Base-by-base conservation (phyloP, 306 rosid genomes). In the Trichosanthes cucumerina region DNA sequence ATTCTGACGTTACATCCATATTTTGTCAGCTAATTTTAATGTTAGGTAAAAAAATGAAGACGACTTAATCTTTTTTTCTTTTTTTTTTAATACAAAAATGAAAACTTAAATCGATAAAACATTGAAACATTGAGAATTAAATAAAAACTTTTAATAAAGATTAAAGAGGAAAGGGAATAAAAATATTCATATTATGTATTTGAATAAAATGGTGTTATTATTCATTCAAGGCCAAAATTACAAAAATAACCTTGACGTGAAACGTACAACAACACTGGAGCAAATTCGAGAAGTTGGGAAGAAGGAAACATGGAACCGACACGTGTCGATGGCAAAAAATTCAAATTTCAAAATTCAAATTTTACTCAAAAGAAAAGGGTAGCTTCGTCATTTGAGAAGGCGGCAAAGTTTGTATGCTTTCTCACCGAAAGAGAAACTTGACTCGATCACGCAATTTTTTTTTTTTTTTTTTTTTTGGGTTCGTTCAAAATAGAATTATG, bases 361-460 rank as follows among this genome's bases (percentile, higher is more conserved):
- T 65, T 65, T 19, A 34, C 3, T 0, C 8, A 19, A 34, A 18
- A 63, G 71, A 18, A 36, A 65, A 65, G 73, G 73, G 19, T 19
- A 36, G 11, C 36, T 34, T 65, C 47, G 73, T 65, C 73, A 65
- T 18, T 65, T 65, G 28, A 0, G 24, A 65, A 65, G 49, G 49
- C 73, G 73, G 73, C 73, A 36, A 65, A 65, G 49, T 65, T 65
- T 65, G 72, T 28, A 15, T 36, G 38, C 36, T 69, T 43, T 23
- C 34, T 12, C 76, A 64, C 72, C 34, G 57, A 70, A 70, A 70
- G 56, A 70, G 76, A 24, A 44, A 43, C 24, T 70, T 46, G 76
- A 24, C 6, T 46, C 44, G n/a, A 70, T 69, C 31, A 69, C 28
- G 49, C 74, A 38, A 66, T n/a, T n/a, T n/a, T n/a, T n/a, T n/a